These are phyloP conservation scores for Fragaria nilgerrensis DNA, from an alignment of 306 rosid genomes.

Conservation along the genomic window DNA sequence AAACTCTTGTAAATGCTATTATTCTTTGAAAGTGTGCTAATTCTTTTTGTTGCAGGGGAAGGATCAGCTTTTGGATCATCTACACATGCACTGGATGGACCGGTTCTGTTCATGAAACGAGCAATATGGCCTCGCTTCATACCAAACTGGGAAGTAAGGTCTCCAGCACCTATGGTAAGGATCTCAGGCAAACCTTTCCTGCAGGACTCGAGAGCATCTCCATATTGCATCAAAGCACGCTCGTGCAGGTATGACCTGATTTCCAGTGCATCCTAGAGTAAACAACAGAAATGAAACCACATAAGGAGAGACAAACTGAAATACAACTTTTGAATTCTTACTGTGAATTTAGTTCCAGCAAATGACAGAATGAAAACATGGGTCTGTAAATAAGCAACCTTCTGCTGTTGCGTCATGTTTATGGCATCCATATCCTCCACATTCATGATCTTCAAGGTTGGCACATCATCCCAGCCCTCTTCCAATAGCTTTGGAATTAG, in stretches of 20 bases:
- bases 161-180: conserved; percentile 39
- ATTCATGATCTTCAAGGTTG: conserved; percentile 80
- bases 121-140: conserved; percentile 94
- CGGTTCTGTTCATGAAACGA: conserved; percentile 58
- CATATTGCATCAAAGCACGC: conserved; percentile 76
- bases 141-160: conserved; percentile 49
- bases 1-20: conserved; percentile 42
- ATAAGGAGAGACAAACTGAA: neutral
- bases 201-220: conserved; percentile 57
- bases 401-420: conserved; percentile 69
- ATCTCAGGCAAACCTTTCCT: conserved; percentile 52
- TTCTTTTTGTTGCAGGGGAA: conserved; percentile 32
- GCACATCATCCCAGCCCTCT: conserved; percentile 94
- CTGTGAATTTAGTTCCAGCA: neutral
- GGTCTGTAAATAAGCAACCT: conserved; percentile 40
- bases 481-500: conserved; percentile 63
- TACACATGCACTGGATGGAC: conserved; percentile 25
- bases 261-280: conserved; percentile 66
- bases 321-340: neutral
- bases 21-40: conserved; percentile 27
- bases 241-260: conserved; percentile 85
- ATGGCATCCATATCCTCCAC: conserved; percentile 71
- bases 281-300: conserved; percentile 6
- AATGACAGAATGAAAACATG: conserved; percentile 11
- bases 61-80: conserved; percentile 33